Evolutionary conservation across 345 rosid genomes (phyloP).

Genomic region (Citrus maxima): DNA sequence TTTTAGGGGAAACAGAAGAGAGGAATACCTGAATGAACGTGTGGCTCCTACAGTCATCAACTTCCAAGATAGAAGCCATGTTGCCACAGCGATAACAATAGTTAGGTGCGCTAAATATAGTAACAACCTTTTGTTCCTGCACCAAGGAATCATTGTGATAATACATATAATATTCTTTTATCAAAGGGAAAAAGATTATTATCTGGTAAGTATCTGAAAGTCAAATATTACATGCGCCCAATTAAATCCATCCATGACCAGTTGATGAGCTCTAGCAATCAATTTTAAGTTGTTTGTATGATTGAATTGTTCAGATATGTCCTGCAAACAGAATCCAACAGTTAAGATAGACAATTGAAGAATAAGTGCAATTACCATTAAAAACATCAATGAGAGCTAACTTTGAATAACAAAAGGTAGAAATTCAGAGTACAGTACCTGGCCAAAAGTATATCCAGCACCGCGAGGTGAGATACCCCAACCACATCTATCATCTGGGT

Average conservation of each 20-base stretch:
- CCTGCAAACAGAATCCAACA: conserved; percentile 37
- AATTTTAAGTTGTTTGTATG: conserved; percentile 84
- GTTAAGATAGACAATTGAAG: conserved; percentile 8
- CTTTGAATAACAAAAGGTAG: background rate
- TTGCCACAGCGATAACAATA: conserved; percentile 99
- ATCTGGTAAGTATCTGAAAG: background rate
- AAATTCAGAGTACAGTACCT: conserved; percentile 34
- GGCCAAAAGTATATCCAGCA: conserved; percentile 98
- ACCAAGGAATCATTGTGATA: conserved; percentile 17
- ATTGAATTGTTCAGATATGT: conserved; percentile 94
- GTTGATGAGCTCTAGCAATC: conserved; percentile 97
- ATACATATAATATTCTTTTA: conserved; percentile 6
- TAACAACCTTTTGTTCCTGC: conserved; percentile 99
- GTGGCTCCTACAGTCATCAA: conserved; percentile 86
- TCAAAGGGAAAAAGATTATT: background rate
- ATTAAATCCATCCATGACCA: conserved; percentile 98
- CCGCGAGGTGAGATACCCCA: conserved; percentile 99
- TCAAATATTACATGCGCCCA: conserved; percentile 83
- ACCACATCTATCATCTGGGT: conserved; percentile 97
- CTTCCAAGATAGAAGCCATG: conserved; percentile 99
- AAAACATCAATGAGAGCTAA: background rate
- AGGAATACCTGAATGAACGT: conserved; percentile 84
- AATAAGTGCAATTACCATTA: background rate
- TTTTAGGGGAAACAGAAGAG: background rate
- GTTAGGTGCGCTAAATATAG: conserved; percentile 96